Evolutionary conservation across 2,329 filamentous ascomycete species (phyloP).

Genomic region (Xylariales sp.): DNA sequence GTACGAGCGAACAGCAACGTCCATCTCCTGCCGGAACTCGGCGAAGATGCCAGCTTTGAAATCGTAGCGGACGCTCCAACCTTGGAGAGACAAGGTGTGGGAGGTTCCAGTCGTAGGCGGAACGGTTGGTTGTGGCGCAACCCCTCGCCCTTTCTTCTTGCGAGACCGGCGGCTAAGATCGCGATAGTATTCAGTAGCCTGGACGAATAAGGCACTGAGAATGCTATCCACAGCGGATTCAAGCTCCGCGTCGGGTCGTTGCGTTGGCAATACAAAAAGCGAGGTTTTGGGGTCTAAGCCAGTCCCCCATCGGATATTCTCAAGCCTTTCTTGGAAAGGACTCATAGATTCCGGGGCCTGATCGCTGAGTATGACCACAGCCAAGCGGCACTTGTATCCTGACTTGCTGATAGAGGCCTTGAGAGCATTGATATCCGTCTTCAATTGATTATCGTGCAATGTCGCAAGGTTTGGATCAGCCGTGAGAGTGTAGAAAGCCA

Average conservation of each 20-base stretch:
- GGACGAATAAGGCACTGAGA: conserved; percentile 66
- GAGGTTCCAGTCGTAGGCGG: conserved; percentile 82
- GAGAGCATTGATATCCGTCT: conserved; percentile 77
- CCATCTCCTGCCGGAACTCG: conserved; percentile 91
- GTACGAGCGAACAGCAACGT: conserved; percentile 79
- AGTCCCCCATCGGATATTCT: conserved; percentile 73
- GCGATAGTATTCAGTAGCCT: conserved; percentile 84
- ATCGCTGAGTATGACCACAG: conserved; percentile 74
- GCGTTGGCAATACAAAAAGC: conserved; percentile 76
- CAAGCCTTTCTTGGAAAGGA: conserved; percentile 67
- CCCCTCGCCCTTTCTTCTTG: conserved; percentile 78
- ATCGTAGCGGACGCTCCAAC: conserved; percentile 93
- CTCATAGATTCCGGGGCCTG: conserved; percentile 48
- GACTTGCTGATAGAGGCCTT: conserved; percentile 64
- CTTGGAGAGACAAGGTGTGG: conserved; percentile 76
- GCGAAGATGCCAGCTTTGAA: conserved; percentile 89
- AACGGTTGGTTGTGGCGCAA: conserved; percentile 74
- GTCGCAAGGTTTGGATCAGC: conserved; percentile 70
- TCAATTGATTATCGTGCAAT: conserved; percentile 81
- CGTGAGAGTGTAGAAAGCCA: conserved; percentile 77
- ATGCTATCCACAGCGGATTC: conserved; percentile 70
- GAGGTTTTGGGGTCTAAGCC: conserved; percentile 76
- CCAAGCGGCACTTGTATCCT: conserved; percentile 73
- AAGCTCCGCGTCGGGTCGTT: conserved; percentile 67
- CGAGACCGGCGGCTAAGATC: conserved; percentile 89